Evolutionary conservation across 2,329 filamentous ascomycete species (phyloP), one percentile per base, ranked within the genome.

Genomic region (Paracorniculantispora psalliotae): DNA sequence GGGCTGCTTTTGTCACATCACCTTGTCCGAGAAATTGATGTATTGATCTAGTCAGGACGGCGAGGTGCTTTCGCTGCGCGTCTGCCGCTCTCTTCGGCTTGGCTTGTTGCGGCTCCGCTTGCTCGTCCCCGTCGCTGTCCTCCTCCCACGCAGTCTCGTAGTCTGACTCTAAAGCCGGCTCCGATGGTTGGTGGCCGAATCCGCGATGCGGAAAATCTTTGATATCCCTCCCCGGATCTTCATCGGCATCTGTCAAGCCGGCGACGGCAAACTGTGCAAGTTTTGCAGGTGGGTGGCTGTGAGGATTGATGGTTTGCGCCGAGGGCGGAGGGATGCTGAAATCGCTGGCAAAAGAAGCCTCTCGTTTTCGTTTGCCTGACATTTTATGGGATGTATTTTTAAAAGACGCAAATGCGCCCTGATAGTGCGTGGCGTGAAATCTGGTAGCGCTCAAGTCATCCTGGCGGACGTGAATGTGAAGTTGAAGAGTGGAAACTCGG

Each of bases 11-110:
- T 2, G 78, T 64, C 61, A 91, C 87, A 67, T 96, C 88, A 33
- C 85, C 83, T 61, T 84, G 78, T 28, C 87, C 79, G 43, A 97
- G 79, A 67, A 87, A 90, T 37, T 83, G 83, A 71, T 94, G 88
- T 65, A 94, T 74, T 19, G 92, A 77, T 3, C 86, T 80, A 1
- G 85, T 85, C 59, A 96, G 74, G 12, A 87, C 82, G 58, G 82
- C 79, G 5, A 93, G 72, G 72, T 92, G 87, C 19, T 75, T 64
- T 23, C 63, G 64, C 1, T 62, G 63, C 43, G 51, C 62, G n/a
- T 61, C 53, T n/a, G 56, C 48, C 13, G 21, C 39, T 47, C 48
- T 21, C 28, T 17, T 51, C 28, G 21, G 33, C 26, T 49, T 55
- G 2, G 59, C 6, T 37, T 60, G 52, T 56, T 55, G 59, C 54